A percentile compares a stretch with the other conserved stretches of the same genome.
phyloP scores from a whole-genome alignment of 2,329 filamentous ascomycete species.

The Nigrospora sphaerica region DNA sequence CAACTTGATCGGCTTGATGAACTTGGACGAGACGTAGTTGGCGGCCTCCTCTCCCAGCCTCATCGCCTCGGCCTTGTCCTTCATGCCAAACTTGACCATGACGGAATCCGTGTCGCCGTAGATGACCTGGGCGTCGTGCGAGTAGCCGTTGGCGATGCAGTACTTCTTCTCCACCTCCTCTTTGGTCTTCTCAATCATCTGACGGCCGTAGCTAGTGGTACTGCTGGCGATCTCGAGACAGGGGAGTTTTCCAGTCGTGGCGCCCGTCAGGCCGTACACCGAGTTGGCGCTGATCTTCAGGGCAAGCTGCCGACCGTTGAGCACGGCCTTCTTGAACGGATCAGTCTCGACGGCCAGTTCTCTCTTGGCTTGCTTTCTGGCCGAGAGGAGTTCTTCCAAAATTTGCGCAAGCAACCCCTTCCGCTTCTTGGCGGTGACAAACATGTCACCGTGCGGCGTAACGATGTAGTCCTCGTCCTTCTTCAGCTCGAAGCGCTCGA shows the following conservation, averaged over 20 bases:
- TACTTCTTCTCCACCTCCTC: constrained; percentile 88
- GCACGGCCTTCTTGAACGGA: constrained; percentile 92
- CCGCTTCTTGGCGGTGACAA: constrained; percentile 78
- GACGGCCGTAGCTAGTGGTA: constrained; percentile 91
- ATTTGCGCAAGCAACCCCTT: constrained; percentile 93
- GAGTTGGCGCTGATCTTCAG: constrained; percentile 96
- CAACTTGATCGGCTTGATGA: constrained; percentile 94
- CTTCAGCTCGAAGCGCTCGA: constrained; percentile 69
- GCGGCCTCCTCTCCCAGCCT: constrained; percentile 91
- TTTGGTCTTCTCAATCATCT: constrained; percentile 99
- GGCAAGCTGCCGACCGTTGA: constrained; percentile 94
- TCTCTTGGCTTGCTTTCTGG: constrained; percentile 89
- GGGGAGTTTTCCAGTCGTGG: constrained; percentile 89
- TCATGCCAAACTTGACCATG: constrained; percentile 97
- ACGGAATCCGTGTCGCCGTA: constrained; percentile 99
- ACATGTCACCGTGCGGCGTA: constrained; percentile 90
- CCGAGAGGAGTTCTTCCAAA: constrained; percentile 84
- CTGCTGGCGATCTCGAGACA: constrained; percentile 94
- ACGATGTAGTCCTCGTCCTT: constrained; percentile 95
- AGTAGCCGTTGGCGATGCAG: constrained; percentile 89
- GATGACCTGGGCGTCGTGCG: constrained; percentile 91
- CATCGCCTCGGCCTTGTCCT: constrained; percentile 83
- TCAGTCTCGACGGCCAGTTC: constrained; percentile 86
- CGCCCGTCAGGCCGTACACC: constrained; percentile 94
- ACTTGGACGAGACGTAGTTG: constrained; percentile 81